Evolutionary conservation across 495 filamentous ascomycete genomes (phyloP), one percentile per base, ranked within the genome.

Genomic region (Pseudevernia furfuracea): DNA sequence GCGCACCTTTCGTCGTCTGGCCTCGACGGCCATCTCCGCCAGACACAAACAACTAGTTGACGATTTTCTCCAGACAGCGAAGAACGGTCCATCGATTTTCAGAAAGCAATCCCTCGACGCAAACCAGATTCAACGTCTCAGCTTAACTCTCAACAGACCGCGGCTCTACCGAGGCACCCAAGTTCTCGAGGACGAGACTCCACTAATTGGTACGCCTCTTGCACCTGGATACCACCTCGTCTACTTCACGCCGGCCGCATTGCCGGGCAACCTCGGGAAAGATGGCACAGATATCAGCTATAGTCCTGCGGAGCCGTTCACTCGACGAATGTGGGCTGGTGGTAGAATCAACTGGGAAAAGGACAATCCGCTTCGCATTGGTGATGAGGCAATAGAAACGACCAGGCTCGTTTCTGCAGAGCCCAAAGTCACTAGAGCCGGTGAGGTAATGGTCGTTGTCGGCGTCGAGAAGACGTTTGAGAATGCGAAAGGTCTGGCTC

Each of bases 271-370:
- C 4, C 80, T 92, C 6, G 80, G 86, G 2, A 69, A 73, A 4
- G 90, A 95, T 74, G 90, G 90, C 41, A 89, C 88, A 2, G 90
- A 93, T 73, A 73, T 76, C 4, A 81, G 81, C 3, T 89, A 91
- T 65, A 85, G 81, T 52, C 89, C 90, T 0, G 81, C 83, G 5
- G 38, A 63, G 0, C 84, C 86, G 0, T 92, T 85, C 64, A 81
- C 78, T 32, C 79, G 87, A 30, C 83, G 89, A 32, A 87, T 95
- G 84, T 95, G 90, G 90, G 88, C 87, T 4, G 89, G 89, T 34
- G 90, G 89, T 1, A 75, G 78, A 11, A 62, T 70, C 7, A 2
- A 15, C 12, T 70, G 10, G 68, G 67, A 39, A 10, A 70, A 72
- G 19, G 67, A 72, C 52, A 79, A 81, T 61, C 69, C 69, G 15